These are phyloP conservation scores for Ceraceosorus guamensis DNA, from an alignment of 1,284 basidiomycete genomes.

Conservation along the genomic window DNA sequence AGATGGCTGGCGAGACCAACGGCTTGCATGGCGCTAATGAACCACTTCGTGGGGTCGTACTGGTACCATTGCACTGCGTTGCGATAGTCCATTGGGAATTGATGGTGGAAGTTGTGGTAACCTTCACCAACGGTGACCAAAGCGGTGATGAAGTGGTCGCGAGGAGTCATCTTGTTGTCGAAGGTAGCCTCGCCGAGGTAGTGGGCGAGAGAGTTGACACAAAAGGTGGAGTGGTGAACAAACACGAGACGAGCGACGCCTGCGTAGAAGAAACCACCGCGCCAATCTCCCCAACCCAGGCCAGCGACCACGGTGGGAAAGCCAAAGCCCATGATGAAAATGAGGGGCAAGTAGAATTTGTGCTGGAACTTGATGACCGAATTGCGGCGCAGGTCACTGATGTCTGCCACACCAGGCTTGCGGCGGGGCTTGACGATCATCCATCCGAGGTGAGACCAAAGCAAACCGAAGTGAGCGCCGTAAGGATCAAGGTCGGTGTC, in stretches of 20 bases:
- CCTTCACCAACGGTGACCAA: slow-evolving; percentile 46
- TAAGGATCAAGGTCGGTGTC: slow-evolving; percentile 48
- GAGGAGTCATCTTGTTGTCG: slow-evolving; percentile 47
- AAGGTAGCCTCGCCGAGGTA: slow-evolving; percentile 46
- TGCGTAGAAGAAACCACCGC: slow-evolving; percentile 46
- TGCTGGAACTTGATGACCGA: slow-evolving; percentile 47
- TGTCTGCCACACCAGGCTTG: slow-evolving; percentile 47
- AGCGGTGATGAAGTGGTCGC: slow-evolving; percentile 46
- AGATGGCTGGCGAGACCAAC: slow-evolving; percentile 44
- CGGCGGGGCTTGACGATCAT: slow-evolving; percentile 47
- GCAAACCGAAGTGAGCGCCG: slow-evolving; percentile 44
- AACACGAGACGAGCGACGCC: slow-evolving; percentile 42
- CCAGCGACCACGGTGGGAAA: slow-evolving; percentile 46
- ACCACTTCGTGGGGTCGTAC: slow-evolving; percentile 49
- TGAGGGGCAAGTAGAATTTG: slow-evolving; percentile 44
- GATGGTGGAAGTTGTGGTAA: slow-evolving; percentile 49
- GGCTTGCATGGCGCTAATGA: slow-evolving; percentile 33
- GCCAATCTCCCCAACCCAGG: slow-evolving; percentile 46
- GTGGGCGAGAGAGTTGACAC: slow-evolving; percentile 47
- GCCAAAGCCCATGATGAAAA: slow-evolving; percentile 42
- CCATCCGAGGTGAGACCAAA: slow-evolving; percentile 48
- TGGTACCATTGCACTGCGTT: slow-evolving; percentile 47
- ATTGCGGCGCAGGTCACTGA: slow-evolving; percentile 43
- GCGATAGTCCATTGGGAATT: slow-evolving; percentile 48
- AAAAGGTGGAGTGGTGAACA: slow-evolving; percentile 48